These are phyloP conservation scores for Anthracocystis panici-leucophaei DNA, from an alignment of 1,284 basidiomycete genomes.

Conservation along the genomic window DNA sequence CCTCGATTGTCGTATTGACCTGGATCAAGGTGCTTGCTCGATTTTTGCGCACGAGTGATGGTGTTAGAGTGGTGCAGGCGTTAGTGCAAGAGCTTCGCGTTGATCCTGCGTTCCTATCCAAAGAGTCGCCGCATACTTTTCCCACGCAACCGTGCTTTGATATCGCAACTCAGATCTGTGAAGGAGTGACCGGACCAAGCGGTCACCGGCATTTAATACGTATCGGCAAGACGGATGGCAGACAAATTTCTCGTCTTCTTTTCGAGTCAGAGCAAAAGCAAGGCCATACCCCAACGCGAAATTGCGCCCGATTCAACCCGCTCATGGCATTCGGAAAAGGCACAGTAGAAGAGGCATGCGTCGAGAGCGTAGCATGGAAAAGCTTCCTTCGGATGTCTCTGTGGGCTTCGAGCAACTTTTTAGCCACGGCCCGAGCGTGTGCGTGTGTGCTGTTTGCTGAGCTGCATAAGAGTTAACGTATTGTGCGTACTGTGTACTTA, in stretches of 20 bases:
- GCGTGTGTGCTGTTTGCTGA: background rate
- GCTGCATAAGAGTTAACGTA: no score
- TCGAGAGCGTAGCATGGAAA: background rate
- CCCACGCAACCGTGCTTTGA: background rate
- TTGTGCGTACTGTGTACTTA: no score
- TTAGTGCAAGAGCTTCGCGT: background rate
- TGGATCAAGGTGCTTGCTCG: no score
- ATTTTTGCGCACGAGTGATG: no score
- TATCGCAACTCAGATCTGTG: background rate
- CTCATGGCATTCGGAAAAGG: background rate
- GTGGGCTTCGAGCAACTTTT: slow-evolving; percentile 1
- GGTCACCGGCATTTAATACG: background rate
- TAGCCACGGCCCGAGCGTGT: background rate
- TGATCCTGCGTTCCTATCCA: slow-evolving; percentile 16
- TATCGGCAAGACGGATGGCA: no score
- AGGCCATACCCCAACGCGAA: background rate
- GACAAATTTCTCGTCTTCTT: background rate
- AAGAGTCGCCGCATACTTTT: background rate
- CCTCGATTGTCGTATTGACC: no score
- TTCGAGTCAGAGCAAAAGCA: background rate
- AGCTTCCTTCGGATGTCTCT: background rate
- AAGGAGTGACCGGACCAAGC: background rate
- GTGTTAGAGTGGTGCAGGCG: no score
- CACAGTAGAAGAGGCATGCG: background rate
- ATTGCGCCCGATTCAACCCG: background rate